Conservation (phyloP, 2,329 filamentous ascomycete species). For the Bertia moriformis region DNA sequence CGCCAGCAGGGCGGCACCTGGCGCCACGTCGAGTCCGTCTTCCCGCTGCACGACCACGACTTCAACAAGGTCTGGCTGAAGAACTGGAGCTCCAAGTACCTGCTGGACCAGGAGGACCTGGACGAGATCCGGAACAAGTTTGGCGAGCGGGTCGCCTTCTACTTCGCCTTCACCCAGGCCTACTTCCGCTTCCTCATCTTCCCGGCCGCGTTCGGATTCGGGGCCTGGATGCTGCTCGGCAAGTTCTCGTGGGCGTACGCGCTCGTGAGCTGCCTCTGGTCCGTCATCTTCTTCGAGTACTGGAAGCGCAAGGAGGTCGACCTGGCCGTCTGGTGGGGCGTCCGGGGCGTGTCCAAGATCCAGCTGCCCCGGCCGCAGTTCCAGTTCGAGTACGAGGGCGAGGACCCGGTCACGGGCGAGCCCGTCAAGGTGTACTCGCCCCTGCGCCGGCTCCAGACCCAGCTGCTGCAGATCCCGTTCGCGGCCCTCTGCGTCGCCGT, state of each 20-base stretch:
- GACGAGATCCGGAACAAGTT: slow-evolving; percentile 63
- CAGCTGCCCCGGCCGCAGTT: slow-evolving; percentile 69
- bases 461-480: slow-evolving; percentile 47
- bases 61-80: slow-evolving; percentile 68
- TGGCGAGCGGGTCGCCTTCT: slow-evolving; percentile 78
- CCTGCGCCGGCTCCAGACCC: slow-evolving; percentile 44
- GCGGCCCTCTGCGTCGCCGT: background rate
- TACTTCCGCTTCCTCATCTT: slow-evolving; percentile 81
- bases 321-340: slow-evolving; percentile 74
- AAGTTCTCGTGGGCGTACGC: slow-evolving; percentile 74
- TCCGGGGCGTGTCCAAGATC: slow-evolving; percentile 69
- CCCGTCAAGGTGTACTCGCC: slow-evolving; percentile 44
- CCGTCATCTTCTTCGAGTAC: slow-evolving; percentile 78
- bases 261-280: slow-evolving; percentile 69
- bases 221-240: slow-evolving; percentile 69
- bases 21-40: slow-evolving; percentile 60
- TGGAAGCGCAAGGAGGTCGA: slow-evolving; percentile 92
- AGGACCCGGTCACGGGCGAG: slow-evolving; percentile 63
- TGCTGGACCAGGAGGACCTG: slow-evolving; percentile 51
- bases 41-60: slow-evolving; percentile 63
- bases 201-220: slow-evolving; percentile 63
- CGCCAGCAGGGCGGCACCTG: slow-evolving; percentile 54
- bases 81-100: slow-evolving; percentile 58
- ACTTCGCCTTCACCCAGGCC: slow-evolving; percentile 84
- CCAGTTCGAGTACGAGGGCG: slow-evolving; percentile 59